Evolutionary conservation across 176 grass and related monocot genomes (phyloP).

Genomic region (Musa beccarii): DNA sequence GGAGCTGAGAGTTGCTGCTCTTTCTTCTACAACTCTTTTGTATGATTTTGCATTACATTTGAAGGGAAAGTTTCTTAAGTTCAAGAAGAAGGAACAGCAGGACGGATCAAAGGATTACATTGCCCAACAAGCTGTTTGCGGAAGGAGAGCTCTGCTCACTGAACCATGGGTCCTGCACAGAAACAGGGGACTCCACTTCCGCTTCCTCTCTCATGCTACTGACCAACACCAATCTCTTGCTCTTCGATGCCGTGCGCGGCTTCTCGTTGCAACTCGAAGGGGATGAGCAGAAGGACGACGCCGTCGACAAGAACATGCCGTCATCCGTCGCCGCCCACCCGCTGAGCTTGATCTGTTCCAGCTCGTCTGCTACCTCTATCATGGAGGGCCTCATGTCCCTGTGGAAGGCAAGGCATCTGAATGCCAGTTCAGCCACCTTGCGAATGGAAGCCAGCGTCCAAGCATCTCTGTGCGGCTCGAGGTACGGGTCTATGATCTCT

Average conservation of each 20-base stretch:
- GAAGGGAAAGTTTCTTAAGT: neutral
- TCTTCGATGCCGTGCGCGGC: constrained; percentile 24
- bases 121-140: constrained; percentile 48
- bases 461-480: constrained; percentile 7
- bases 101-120: constrained; percentile 19
- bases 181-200: constrained; percentile 36
- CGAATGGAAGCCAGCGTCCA: constrained; percentile 20
- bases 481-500: constrained; percentile 8
- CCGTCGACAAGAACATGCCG: constrained; percentile 39
- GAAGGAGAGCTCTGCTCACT: constrained; percentile 58
- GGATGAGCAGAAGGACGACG: constrained; percentile 42
- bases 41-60: neutral
- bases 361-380: constrained; percentile 48
- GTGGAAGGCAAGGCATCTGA: constrained; percentile 63
- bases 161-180: constrained; percentile 56
- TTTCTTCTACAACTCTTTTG: neutral
- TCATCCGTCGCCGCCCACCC: constrained; percentile 47
- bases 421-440: constrained; percentile 58
- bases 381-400: constrained; percentile 65
- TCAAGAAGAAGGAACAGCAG: no score
- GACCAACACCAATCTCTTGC: constrained; percentile 18
- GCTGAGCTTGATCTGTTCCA: constrained; percentile 48
- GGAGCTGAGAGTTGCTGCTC: neutral
- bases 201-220: constrained; percentile 9
- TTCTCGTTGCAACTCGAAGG: constrained; percentile 41